These are phyloP conservation scores for Thamnidium elegans DNA, from an alignment of 192 early-diverging fungal genomes.

Conservation along the genomic window DNA sequence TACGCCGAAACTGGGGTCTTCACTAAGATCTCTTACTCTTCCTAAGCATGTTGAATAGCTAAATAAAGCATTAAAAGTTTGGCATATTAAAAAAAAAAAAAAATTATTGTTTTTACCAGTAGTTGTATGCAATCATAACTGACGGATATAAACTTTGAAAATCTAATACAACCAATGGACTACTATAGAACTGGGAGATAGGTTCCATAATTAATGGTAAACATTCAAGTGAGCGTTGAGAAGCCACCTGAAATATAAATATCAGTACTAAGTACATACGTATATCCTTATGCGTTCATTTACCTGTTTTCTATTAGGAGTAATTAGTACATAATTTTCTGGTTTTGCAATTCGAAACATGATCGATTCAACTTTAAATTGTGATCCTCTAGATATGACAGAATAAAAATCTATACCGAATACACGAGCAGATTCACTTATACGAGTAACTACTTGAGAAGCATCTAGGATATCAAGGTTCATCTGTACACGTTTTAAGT, in stretches of 20 bases:
- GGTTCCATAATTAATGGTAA: constrained; percentile 92
- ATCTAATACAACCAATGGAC: constrained; percentile 86
- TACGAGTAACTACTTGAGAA: constrained; percentile 64
- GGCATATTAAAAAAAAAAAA: too few relatives aligned
- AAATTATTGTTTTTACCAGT: too few relatives aligned
- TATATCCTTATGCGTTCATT: background rate
- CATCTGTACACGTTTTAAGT: constrained; percentile 63
- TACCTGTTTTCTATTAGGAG: constrained; percentile 70
- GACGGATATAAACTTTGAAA: constrained; percentile 95
- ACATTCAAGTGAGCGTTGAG: constrained; percentile 76
- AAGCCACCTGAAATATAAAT: constrained; percentile 48
- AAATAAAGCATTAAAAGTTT: background rate
- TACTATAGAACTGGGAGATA: constrained; percentile 73
- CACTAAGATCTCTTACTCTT: constrained; percentile 35
- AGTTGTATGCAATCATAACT: constrained; percentile 96
- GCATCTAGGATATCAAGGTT: constrained; percentile 70
- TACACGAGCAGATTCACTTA: constrained; percentile 83
- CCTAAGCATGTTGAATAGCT: constrained; percentile 88
- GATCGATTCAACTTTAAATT: constrained; percentile 88
- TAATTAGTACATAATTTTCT: constrained; percentile 77
- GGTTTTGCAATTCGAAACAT: constrained; percentile 69
- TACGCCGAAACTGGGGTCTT: constrained; percentile 60
- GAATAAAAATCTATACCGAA: constrained; percentile 90
- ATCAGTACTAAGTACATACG: background rate
- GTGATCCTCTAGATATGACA: constrained; percentile 85